Conservation (phyloP, 2,329 filamentous ascomycete species). For the Xylariaceae sp. region DNA sequence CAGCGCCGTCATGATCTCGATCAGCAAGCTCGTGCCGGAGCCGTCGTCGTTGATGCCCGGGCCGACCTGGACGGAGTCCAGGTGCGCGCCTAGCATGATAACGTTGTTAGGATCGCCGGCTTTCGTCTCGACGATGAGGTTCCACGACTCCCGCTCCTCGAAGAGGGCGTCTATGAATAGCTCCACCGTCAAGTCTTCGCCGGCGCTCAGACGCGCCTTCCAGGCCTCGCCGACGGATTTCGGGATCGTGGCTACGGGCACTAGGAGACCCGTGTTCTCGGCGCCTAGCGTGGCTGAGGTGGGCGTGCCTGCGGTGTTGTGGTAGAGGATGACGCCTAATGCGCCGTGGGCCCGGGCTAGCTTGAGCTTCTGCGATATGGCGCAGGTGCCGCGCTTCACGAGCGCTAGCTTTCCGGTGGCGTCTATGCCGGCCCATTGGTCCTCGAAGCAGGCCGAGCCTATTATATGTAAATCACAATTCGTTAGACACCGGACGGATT, state of each 20-base stretch:
- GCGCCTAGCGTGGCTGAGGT: slow-evolving; percentile 61
- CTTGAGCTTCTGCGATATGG: slow-evolving; percentile 52
- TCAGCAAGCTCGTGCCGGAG: slow-evolving; percentile 47
- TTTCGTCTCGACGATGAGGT: slow-evolving; percentile 53
- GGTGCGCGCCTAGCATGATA: slow-evolving; percentile 51
- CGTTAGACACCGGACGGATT: slow-evolving; percentile 30
- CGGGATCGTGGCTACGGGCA: slow-evolving; percentile 47
- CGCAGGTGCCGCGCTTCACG: slow-evolving; percentile 53
- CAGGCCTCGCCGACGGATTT: slow-evolving; percentile 47
- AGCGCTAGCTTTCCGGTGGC: slow-evolving; percentile 53
- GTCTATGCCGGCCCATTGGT: slow-evolving; percentile 54
- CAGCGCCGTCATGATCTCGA: slow-evolving; percentile 49
- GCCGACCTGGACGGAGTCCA: slow-evolving; percentile 49
- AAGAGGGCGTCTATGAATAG: slow-evolving; percentile 48
- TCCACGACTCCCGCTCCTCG: slow-evolving; percentile 48
- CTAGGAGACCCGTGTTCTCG: slow-evolving; percentile 45
- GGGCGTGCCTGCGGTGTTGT: slow-evolving; percentile 59
- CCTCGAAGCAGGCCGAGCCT: slow-evolving; percentile 47
- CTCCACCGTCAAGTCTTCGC: slow-evolving; percentile 44
- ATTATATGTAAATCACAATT: too few species aligned
- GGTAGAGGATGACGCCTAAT: slow-evolving; percentile 62
- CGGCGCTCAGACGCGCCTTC: slow-evolving; percentile 43
- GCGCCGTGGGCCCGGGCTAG: slow-evolving; percentile 52
- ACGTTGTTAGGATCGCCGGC: slow-evolving; percentile 51
- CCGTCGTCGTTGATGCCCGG: slow-evolving; percentile 52